These are phyloP conservation scores for Penicillium desertorum DNA, from an alignment of 495 filamentous ascomycete species.

Conservation along the genomic window DNA sequence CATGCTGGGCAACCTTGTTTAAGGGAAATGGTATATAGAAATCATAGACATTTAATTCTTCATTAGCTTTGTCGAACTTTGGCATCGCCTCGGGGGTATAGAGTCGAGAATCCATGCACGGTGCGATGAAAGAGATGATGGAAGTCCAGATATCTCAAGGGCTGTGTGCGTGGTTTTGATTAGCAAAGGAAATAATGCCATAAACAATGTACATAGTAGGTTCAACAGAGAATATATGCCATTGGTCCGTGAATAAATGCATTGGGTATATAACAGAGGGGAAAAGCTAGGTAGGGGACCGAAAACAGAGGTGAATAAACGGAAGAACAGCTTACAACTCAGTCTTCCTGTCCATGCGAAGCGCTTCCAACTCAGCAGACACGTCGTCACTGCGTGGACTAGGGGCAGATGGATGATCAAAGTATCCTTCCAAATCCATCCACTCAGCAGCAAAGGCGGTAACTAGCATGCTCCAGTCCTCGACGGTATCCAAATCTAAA, in stretches of 20 bases:
- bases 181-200: constrained; percentile 9
- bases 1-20: constrained; percentile 41
- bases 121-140: neutral
- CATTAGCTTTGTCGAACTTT: neutral
- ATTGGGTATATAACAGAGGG: constrained; percentile 21
- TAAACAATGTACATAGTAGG: neutral
- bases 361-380: constrained; percentile 18
- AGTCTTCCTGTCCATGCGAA: constrained; percentile 35
- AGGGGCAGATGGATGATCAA: constrained; percentile 6
- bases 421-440: constrained; percentile 79
- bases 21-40: neutral
- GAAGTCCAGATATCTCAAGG: constrained; percentile 5
- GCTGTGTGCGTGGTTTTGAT: constrained; percentile 12
- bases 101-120: neutral
- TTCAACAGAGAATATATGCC: neutral
- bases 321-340: constrained; percentile 46
- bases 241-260: neutral
- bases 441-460: constrained; percentile 88
- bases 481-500: constrained; percentile 76
- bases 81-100: neutral
- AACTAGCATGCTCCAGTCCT: constrained; percentile 83
- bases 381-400: constrained; percentile 15
- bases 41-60: neutral
- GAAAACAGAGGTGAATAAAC: constrained; percentile 9
- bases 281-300: constrained; percentile 1